phyloP scores from a whole-genome alignment of 2,329 filamentous ascomycete species.

The Coniochaeta sp. region DNA sequence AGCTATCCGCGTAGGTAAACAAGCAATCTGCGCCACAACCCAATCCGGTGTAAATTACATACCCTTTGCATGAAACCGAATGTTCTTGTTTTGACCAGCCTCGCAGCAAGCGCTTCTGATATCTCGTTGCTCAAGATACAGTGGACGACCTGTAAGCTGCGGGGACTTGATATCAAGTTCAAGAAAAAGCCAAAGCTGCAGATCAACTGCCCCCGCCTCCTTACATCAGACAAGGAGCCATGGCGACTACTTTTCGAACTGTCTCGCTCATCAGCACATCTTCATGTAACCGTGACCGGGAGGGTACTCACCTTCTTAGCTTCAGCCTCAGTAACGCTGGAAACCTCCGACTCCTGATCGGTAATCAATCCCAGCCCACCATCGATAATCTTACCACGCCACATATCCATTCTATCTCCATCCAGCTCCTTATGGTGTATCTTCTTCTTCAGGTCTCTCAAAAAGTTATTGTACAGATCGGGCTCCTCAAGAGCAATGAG shows the following conservation, averaged over 20 bases:
- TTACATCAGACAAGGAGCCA: not conserved
- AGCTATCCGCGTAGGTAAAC: too few relatives aligned
- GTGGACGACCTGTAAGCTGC: too few relatives aligned
- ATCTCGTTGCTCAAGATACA: too few relatives aligned
- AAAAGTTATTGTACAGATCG: slow-evolving; percentile 65
- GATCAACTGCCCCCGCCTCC: too few relatives aligned
- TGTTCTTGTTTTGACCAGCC: too few relatives aligned
- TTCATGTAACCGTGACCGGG: too few relatives aligned
- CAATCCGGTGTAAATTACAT: too few relatives aligned
- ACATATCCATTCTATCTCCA: slow-evolving; percentile 75
- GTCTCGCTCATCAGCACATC: not conserved
- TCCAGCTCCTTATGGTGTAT: slow-evolving; percentile 62
- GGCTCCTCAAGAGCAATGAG: slow-evolving; percentile 70
- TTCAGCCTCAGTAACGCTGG: slow-evolving; percentile 60
- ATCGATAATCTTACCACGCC: slow-evolving; percentile 59
- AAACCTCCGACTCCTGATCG: slow-evolving; percentile 50
- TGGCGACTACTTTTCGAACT: slow-evolving; percentile 1
- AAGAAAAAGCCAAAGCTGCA: too few relatives aligned
- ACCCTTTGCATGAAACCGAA: too few relatives aligned
- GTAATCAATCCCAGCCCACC: slow-evolving; percentile 68
- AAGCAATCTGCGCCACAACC: too few relatives aligned
- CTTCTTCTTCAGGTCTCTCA: slow-evolving; percentile 63
- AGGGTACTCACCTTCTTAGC: slow-evolving; percentile 47
- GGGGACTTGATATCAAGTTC: too few relatives aligned
- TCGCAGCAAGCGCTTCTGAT: too few relatives aligned